phyloP scores from a whole-genome alignment of 352 stramenopile species.

The Thraustotheca clavata region DNA sequence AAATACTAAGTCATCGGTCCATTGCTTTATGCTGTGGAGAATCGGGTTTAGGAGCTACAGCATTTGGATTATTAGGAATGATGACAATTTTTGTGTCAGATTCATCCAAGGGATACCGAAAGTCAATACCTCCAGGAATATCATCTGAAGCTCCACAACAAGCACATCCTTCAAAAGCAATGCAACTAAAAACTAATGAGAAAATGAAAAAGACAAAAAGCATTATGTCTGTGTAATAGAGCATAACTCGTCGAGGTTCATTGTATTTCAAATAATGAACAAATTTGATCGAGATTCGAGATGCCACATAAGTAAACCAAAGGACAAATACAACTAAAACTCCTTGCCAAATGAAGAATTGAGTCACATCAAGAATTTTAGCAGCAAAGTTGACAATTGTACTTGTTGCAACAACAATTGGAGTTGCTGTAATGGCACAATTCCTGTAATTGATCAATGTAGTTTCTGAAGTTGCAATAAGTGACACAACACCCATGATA shows the following conservation, averaged over 20 bases:
- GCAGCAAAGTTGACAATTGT: constrained; percentile 25
- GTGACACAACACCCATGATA: constrained; percentile 32
- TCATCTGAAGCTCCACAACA: constrained; percentile 57
- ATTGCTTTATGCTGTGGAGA: neutral
- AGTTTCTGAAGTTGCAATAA: constrained; percentile 13
- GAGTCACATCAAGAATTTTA: constrained; percentile 26
- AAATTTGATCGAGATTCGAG: constrained; percentile 27
- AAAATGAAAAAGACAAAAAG: constrained; percentile 68
- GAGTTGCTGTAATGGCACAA: constrained; percentile 26
- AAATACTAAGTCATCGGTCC: neutral
- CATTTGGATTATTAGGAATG: neutral
- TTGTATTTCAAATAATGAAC: constrained; percentile 1
- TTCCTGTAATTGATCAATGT: constrained; percentile 30
- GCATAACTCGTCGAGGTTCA: constrained; percentile 48
- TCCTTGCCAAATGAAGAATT: constrained; percentile 34
- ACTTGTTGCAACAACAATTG: constrained; percentile 25
- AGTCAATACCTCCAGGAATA: constrained; percentile 3
- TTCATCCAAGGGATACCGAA: neutral
- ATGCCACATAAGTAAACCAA: constrained; percentile 47
- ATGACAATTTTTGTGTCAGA: neutral
- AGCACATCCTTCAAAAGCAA: constrained; percentile 62
- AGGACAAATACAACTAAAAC: constrained; percentile 36
- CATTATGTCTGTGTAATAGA: constrained; percentile 79
- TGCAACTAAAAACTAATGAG: constrained; percentile 70
- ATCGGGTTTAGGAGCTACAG: neutral